Evolutionary conservation across 2,329 filamentous ascomycete species (phyloP), one percentile per base, ranked within the genome.

Genomic region (Xenosphaeropsis pyriputrescens): DNA sequence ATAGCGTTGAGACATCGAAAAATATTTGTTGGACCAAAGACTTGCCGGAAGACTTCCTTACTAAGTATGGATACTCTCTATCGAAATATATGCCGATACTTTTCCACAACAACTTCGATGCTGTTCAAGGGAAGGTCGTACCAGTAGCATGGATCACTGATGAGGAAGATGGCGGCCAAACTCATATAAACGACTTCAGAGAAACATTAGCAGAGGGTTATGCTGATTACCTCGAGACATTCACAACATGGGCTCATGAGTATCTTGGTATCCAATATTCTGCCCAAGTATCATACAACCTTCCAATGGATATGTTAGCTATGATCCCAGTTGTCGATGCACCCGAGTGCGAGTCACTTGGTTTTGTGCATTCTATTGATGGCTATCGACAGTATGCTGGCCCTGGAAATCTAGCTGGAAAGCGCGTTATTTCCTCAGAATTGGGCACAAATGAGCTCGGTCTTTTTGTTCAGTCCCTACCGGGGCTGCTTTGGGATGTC

Each of bases 251-350:
- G 57, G 42, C 49, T 2, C 45, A 56, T 6, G 34, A 44, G 2
- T 32, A 46, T 13, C 46, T 64, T 0, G 51, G 49, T 1, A 14
- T 63, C 0, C 44, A 59, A 26, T 58, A 53, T 35, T 64, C 62
- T 1, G 43, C 51, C 1, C 63, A 66, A 41, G 44, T 57, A 1
- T 52, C 50, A 0, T 65, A 65, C 41, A 61, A 62, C 36, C 36
- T 63, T 6, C 57, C 61, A 0, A 48, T 65, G 47, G 61, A 65
- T 32, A 61, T 62, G 59, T 42, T 53, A n/a, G 48, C 51, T 3
- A 56, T 47, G 5, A 54, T 65, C 1, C 56, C 59, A 0, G 39
- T 41, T 2, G 55, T 61, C 8, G 50, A 62, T 39, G 59, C 50
- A 0, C 62, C 63, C 0, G 62, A 66, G 40, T 54, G 50, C 34